These are phyloP conservation scores for Eucalyptus victrix DNA, from an alignment of 345 rosid genomes.

Conservation along the genomic window DNA sequence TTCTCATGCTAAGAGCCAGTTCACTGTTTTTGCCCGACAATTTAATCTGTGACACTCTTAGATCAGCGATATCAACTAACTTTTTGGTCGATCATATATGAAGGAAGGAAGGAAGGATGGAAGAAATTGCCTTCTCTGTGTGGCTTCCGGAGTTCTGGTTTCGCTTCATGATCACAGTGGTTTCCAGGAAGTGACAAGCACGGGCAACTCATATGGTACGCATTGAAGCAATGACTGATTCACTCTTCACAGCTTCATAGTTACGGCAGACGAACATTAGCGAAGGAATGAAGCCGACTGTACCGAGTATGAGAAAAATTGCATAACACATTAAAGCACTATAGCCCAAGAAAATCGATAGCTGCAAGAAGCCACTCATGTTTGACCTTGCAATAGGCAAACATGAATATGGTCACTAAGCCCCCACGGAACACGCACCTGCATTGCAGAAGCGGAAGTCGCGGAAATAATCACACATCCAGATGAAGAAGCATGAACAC, in stretches of 20 bases:
- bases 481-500: neutral
- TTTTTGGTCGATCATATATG: neutral
- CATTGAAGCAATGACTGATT: neutral
- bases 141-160: neutral
- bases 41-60: neutral
- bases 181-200: neutral
- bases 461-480: neutral
- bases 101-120: neutral
- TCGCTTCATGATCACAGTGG: neutral
- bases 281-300: constrained; percentile 51
- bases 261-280: constrained; percentile 46
- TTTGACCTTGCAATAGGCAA: constrained; percentile 19
- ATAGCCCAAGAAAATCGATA: constrained; percentile 58
- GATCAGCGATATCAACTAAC: neutral
- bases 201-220: neutral
- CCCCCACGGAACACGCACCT: constrained; percentile 69
- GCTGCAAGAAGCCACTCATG: constrained; percentile 40
- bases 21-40: neutral
- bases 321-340: constrained; percentile 60
- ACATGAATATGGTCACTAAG: constrained; percentile 56
- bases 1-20: neutral
- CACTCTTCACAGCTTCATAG: constrained; percentile 45
- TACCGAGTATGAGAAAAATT: constrained; percentile 61
- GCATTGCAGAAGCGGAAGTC: constrained; percentile 9
- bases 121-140: neutral